Percentiles rank a stretch among this genome's conserved stretches.
Evolutionary conservation across 768 basidiomycete species (phyloP).

Genomic region (Hericium erinaceus): DNA sequence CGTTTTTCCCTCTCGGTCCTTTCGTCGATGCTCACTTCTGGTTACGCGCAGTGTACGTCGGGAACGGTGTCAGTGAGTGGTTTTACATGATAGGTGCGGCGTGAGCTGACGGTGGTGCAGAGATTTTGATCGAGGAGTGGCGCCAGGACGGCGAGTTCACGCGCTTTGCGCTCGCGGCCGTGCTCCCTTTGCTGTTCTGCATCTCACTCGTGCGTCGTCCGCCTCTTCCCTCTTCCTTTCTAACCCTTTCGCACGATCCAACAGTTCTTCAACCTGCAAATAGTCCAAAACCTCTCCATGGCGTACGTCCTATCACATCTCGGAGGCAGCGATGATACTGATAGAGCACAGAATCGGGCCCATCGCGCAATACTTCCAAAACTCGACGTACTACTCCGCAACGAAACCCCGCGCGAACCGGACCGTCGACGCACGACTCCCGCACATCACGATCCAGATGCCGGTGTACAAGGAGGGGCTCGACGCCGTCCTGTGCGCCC

Average conservation of each 20-base stretch:
- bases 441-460: slow-evolving; percentile 46
- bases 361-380: slow-evolving; percentile 41
- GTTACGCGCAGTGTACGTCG: slow-evolving; percentile 45
- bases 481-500: slow-evolving; percentile 39
- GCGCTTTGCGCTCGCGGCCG: slow-evolving; percentile 33
- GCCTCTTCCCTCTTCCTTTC: not conserved
- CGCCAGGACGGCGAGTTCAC: slow-evolving; percentile 35
- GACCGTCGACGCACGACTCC: slow-evolving; percentile 33
- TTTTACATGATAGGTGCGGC: not conserved
- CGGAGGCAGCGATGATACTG: not conserved
- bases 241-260: not conserved
- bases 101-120: not conserved
- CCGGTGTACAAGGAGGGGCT: slow-evolving; percentile 50
- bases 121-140: slow-evolving; percentile 45
- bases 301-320: slow-evolving; percentile 5
- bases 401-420: slow-evolving; percentile 33
- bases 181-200: slow-evolving; percentile 34
- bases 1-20: slow-evolving; percentile 3
- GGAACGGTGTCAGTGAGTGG: slow-evolving; percentile 43
- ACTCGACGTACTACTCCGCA: slow-evolving; percentile 47
- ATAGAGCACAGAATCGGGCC: slow-evolving; percentile 30
- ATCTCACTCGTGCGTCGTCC: slow-evolving; percentile 31
- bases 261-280: slow-evolving; percentile 32
- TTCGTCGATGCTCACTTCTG: not conserved
- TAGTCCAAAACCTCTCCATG: slow-evolving; percentile 32